These are phyloP conservation scores for Crithidia acanthocephali DNA, from an alignment of 208 protist species.

Conservation along the genomic window DNA sequence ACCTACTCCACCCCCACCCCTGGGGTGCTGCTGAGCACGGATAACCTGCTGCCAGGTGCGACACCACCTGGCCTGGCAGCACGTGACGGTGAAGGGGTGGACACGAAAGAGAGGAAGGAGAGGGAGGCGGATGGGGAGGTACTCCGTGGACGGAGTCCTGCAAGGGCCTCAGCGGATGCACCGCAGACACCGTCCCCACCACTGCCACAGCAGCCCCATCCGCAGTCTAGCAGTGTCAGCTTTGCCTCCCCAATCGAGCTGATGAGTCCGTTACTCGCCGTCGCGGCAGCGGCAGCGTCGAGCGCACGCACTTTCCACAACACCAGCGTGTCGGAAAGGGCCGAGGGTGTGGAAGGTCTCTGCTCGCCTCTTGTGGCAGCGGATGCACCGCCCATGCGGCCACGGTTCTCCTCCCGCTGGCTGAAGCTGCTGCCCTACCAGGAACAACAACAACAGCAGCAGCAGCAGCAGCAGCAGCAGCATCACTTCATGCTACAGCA, in stretches of 20 bases:
- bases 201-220: background rate
- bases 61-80: too few relatives aligned
- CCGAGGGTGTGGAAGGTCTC: background rate
- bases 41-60: background rate
- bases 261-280: background rate
- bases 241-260: background rate
- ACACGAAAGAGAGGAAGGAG: too few relatives aligned
- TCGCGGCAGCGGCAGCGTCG: background rate
- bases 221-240: background rate
- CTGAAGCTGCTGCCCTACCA: constrained; percentile 1
- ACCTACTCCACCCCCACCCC: background rate
- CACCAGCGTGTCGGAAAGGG: too few relatives aligned
- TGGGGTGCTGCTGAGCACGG: background rate
- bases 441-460: constrained; percentile 1
- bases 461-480: background rate
- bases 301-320: too few relatives aligned
- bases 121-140: too few relatives aligned
- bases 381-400: background rate
- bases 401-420: background rate
- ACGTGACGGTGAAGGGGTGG: too few relatives aligned
- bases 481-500: too few relatives aligned
- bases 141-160: too few relatives aligned
- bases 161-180: too few relatives aligned
- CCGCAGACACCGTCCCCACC: too few relatives aligned
- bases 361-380: background rate